Base-by-base conservation (phyloP, 805 yeast species). In the Scheffersomyces stipitis region DNA sequence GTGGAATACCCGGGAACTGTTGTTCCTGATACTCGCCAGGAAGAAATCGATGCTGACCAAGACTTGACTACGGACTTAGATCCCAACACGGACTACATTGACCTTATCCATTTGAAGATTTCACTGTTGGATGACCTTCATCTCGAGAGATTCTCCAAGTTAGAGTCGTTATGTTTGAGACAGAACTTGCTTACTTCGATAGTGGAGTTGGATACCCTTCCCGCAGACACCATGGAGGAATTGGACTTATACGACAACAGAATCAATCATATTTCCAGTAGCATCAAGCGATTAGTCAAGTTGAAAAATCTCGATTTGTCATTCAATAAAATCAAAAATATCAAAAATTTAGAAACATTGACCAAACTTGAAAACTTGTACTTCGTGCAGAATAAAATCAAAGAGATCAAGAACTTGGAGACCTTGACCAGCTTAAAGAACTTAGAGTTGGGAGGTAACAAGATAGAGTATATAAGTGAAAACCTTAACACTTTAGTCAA, bases 191-290 rank as follows among this genome's bases (percentile, higher is more conserved):
- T 93, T 27, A 81, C 84, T 18, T 75, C 83, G n/a, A 71, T 90
- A 26, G 74, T 79, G 30, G 64, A 50, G 7, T 49, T 66, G 10
- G 55, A 48, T n/a, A 89, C 80, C 7, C 65, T 91, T 14, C 89
- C 89, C 40, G 69, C 63, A 27, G 78, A 72, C 2, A 69, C 71
- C 0, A 50, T 93, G 48, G 85, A 78, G 46, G 93, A 88, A 42
- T 64, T 93, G 40, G 99, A 93, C 60, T 70, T 90, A 22, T 93
- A 93, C 57, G 99, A 93, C 62, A 93, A 93, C 62, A 69, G 96
- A 49, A 84, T 93, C 51, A 80, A 82, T 46, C 96, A 89, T 55
- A 87, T 93, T 34, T 81, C 90, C 4, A 79, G 81, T 31, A 82
- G 79, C 50, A 56, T 88, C 14, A 78, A 75, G 42, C 77, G 78